phyloP scores from a whole-genome alignment of 2,329 filamentous ascomycete species.

The Zasmidium citrigriseum region DNA sequence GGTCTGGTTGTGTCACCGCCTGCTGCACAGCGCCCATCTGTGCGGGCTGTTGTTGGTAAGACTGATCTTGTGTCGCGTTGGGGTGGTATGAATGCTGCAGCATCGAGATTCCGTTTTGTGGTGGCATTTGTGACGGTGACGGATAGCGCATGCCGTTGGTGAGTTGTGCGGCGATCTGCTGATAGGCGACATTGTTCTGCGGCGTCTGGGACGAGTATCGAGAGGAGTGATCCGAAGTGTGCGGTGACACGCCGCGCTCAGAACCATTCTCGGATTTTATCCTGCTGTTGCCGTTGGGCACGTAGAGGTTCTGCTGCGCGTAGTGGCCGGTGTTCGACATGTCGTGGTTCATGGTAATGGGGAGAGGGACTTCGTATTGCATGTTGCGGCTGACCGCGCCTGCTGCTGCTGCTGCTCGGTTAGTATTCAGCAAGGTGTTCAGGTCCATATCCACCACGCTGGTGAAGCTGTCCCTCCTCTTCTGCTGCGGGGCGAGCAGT shows the following conservation, averaged over 20 bases:
- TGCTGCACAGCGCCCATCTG: constrained; percentile 35
- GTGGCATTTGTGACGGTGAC: constrained; percentile 52
- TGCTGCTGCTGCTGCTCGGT: constrained; percentile 35
- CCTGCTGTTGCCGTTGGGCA: constrained; percentile 50
- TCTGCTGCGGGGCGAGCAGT: constrained; percentile 30
- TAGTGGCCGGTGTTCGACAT: constrained; percentile 34
- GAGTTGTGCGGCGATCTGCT: constrained; percentile 51
- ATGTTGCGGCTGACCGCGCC: constrained; percentile 34
- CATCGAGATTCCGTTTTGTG: constrained; percentile 52
- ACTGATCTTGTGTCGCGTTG: constrained; percentile 47
- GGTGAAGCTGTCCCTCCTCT: constrained; percentile 39
- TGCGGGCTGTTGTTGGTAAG: constrained; percentile 42
- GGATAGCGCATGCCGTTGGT: constrained; percentile 56
- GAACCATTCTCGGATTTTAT: constrained; percentile 61
- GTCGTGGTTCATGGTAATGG: constrained; percentile 34
- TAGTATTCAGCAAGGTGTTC: constrained; percentile 40
- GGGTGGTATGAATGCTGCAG: constrained; percentile 58
- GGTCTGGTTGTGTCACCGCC: constrained; percentile 34
- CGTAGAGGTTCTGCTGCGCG: constrained; percentile 46
- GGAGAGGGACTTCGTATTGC: constrained; percentile 41
- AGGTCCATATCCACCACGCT: constrained; percentile 36
- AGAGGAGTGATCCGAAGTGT: constrained; percentile 57
- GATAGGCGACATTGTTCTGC: constrained; percentile 49
- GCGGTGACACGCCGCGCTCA: constrained; percentile 58
- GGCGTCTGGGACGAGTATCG: constrained; percentile 59